Percentiles rank a stretch among this genome's conserved stretches.
phyloP scores from a whole-genome alignment of 495 filamentous ascomycete species.

The Neurospora sp. region DNA sequence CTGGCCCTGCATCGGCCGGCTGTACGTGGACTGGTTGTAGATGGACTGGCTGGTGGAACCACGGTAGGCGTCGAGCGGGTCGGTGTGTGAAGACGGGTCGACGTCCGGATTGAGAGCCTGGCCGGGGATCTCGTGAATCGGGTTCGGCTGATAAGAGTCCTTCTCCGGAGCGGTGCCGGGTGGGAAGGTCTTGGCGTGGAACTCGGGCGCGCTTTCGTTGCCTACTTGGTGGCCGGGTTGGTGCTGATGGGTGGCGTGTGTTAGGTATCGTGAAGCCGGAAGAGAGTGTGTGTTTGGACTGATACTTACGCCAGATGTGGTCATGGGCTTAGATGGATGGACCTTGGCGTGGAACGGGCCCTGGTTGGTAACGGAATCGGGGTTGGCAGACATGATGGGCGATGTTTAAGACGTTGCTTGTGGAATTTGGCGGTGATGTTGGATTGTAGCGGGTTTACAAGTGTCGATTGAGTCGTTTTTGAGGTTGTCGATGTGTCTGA shows the following conservation, averaged over 20 bases:
- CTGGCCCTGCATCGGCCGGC: conserved; percentile 53
- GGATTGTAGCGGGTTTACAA: background rate
- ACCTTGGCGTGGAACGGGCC: conserved; percentile 47
- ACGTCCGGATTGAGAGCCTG: conserved; percentile 34
- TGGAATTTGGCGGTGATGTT: background rate
- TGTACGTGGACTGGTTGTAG: conserved; percentile 45
- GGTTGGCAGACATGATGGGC: conserved; percentile 44
- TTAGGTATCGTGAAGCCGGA: background rate
- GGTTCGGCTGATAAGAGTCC: conserved; percentile 39
- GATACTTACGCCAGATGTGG: conserved; percentile 43
- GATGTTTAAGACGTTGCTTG: background rate
- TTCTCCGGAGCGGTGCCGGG: conserved; percentile 56
- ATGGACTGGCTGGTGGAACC: conserved; percentile 57
- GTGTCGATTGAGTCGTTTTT: background rate
- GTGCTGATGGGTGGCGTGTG: conserved; percentile 39
- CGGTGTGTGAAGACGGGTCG: conserved; percentile 16
- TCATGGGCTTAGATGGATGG: conserved; percentile 40
- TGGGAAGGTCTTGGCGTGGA: conserved; percentile 48
- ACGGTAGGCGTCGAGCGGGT: conserved; percentile 42
- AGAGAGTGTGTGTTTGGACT: background rate
- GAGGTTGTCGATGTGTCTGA: background rate
- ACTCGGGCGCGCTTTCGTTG: conserved; percentile 51
- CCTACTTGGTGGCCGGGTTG: conserved; percentile 52
- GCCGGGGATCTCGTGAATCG: conserved; percentile 22
- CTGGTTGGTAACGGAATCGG: conserved; percentile 42